Evolutionary conservation across 2,329 filamentous ascomycete genomes (phyloP).

Genomic region (Ascochyta rabiei): DNA sequence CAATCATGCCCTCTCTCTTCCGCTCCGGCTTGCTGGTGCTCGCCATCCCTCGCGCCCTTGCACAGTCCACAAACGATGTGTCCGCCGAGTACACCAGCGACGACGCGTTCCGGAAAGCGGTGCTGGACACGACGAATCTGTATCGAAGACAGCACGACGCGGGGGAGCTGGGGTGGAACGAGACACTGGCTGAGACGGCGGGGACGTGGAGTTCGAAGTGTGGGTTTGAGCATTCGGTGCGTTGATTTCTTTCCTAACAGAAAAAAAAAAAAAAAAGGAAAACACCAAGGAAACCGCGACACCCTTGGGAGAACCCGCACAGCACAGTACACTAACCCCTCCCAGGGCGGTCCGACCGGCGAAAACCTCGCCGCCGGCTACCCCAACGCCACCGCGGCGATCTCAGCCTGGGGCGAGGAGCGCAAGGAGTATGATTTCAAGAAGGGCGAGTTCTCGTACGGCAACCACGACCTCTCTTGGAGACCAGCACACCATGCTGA

Average conservation of each 20-base stretch:
- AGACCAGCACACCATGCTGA: background rate
- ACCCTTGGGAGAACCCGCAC: too few relatives aligned
- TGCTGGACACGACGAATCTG: conserved; percentile 70
- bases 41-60: background rate
- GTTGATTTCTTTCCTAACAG: too few relatives aligned
- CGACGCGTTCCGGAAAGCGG: conserved; percentile 53
- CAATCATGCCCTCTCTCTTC: too few relatives aligned
- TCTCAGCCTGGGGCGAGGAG: conserved; percentile 73
- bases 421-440: conserved; percentile 64
- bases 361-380: conserved; percentile 78
- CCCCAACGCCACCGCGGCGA: conserved; percentile 60
- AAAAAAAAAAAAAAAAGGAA: too few relatives aligned
- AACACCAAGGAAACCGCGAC: too few relatives aligned
- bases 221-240: conserved; percentile 58
- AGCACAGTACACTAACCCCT: too few relatives aligned
- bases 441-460: conserved; percentile 59
- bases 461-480: conserved; percentile 36
- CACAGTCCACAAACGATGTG: background rate
- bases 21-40: background rate
- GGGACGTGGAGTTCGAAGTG: conserved; percentile 56
- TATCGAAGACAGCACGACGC: conserved; percentile 70
- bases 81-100: conserved; percentile 49
- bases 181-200: conserved; percentile 64
- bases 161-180: conserved; percentile 66
- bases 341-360: conserved; percentile 65